Evolutionary conservation across 495 filamentous ascomycete species (phyloP), one percentile per base, ranked within the genome.

Genomic region (Chlorociboria aeruginascens): DNA sequence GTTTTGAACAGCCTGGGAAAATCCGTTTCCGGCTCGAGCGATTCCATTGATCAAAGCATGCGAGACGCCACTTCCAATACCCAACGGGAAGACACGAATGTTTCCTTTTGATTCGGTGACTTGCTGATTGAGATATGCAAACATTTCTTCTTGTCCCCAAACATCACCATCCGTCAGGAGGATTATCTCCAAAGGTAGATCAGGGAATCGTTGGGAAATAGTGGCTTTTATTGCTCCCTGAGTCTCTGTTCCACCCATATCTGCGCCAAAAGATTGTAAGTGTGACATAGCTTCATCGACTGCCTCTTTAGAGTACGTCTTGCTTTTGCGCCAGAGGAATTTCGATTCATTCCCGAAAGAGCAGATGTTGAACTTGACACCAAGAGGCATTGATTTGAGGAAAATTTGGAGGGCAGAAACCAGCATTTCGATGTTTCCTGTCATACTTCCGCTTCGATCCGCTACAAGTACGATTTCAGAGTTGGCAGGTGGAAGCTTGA

Each of bases 131-230:
- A 83, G 55, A 55, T 78, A 74, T 8, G 45, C 9, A 53, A 85
- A 82, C 1, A 86, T 50, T 0, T n/a, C 6, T 0, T 73, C 45
- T 48, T 80, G 75, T 6, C 72, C 17, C 71, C 73, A 84, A 20
- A 83, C 76, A 54, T 84, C 66, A n/a, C 83, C 83, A 57, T 86
- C 83, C 0, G 83, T 86, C 31, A 85, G 61, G 17, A 87, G 51
- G 45, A 88, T 73, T 1, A 84, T 68, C 44, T 84, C 78, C n/a
- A 81, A 63, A 10, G 73, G 61, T 45, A 77, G 67, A 50, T 77
- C 69, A 11, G 53, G 57, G 54, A 67, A 69, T 30, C 74, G 69
- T 17, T 62, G 64, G 39, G 72, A 52, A 40, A 85, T 69, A 0
- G 72, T 64, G 1, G 65, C 69, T 36, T 69, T 59, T 13, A 86